Conservation (phyloP, 345 rosid genomes). For the Hypericum perforatum region DNA sequence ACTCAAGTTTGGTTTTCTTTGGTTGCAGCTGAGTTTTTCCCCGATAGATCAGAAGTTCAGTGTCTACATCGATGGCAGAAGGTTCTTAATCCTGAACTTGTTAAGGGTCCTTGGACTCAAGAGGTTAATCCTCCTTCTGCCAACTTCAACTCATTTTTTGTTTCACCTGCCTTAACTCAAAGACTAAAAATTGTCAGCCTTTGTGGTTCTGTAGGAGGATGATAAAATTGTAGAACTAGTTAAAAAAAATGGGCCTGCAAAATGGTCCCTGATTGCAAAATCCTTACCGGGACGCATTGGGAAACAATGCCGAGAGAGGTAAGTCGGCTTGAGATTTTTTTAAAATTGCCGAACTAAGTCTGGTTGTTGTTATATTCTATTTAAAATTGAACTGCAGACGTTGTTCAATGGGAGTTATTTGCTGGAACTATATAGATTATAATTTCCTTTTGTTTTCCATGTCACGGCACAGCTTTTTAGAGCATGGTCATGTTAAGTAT, state of each 20-base stretch:
- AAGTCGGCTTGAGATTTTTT: not conserved
- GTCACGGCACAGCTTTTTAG: too few species aligned
- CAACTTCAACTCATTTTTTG: slow-evolving; percentile 3
- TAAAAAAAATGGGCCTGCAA: slow-evolving; percentile 63
- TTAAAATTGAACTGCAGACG: too few species aligned
- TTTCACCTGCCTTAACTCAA: slow-evolving; percentile 3
- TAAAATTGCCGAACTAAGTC: too few species aligned
- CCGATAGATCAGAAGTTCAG: slow-evolving; percentile 90
- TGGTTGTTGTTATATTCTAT: too few species aligned
- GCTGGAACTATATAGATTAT: too few species aligned
- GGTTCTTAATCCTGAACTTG: slow-evolving; percentile 91
- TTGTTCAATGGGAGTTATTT: too few species aligned
- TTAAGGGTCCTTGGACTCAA: slow-evolving; percentile 97
- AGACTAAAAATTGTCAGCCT: slow-evolving; percentile 8
- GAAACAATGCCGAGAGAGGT: slow-evolving; percentile 99
- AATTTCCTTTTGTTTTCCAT: too few species aligned
- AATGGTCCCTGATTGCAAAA: slow-evolving; percentile 89
- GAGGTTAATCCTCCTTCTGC: slow-evolving; percentile 38
- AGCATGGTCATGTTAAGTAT: too few species aligned
- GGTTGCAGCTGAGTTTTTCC: slow-evolving; percentile 69
- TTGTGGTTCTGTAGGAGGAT: slow-evolving; percentile 57
- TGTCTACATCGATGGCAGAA: slow-evolving; percentile 99
- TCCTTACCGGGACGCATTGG: slow-evolving; percentile 95
- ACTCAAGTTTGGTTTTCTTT: not conserved
- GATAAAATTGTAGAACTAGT: slow-evolving; percentile 76